Evolutionary conservation across 2,329 filamentous ascomycete species (phyloP).

Genomic region (Thermoascus crustaceus): DNA sequence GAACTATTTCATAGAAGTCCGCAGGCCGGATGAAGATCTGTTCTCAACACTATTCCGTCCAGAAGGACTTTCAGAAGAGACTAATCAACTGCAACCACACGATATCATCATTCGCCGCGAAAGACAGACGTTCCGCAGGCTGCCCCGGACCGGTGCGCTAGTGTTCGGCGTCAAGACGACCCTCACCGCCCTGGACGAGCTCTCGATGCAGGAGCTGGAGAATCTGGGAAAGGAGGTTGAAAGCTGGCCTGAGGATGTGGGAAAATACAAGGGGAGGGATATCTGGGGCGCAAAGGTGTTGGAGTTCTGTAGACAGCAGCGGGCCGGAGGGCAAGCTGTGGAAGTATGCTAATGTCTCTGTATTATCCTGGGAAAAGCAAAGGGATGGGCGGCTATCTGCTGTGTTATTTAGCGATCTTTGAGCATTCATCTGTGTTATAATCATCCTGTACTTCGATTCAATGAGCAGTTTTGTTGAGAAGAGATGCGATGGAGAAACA

Average conservation of each 20-base stretch:
- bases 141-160: slow-evolving; percentile 38
- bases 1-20: slow-evolving; percentile 45
- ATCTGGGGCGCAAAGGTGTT: slow-evolving; percentile 36
- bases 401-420: not conserved
- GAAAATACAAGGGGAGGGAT: slow-evolving; percentile 37
- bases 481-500: no score
- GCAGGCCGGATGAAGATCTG: slow-evolving; percentile 26
- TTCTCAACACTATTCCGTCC: slow-evolving; percentile 40
- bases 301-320: slow-evolving; percentile 25
- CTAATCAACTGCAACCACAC: slow-evolving; percentile 26
- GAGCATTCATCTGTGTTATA: not conserved
- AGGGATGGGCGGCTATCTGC: not conserved
- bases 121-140: slow-evolving; percentile 41
- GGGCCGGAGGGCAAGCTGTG: slow-evolving; percentile 2
- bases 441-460: no score
- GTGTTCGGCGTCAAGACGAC: slow-evolving; percentile 45
- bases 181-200: slow-evolving; percentile 33
- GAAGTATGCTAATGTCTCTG: not conserved
- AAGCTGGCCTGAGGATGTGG: slow-evolving; percentile 39
- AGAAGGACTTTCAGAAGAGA: slow-evolving; percentile 30
- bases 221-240: slow-evolving; percentile 37
- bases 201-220: slow-evolving; percentile 33
- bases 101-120: slow-evolving; percentile 43
- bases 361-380: not conserved
- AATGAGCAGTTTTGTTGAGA: no score